Percentiles rank a stretch among this genome's conserved stretches.
Evolutionary conservation across 148 eudicot species (phyloP).

Genomic region (Limonium bicolor): DNA sequence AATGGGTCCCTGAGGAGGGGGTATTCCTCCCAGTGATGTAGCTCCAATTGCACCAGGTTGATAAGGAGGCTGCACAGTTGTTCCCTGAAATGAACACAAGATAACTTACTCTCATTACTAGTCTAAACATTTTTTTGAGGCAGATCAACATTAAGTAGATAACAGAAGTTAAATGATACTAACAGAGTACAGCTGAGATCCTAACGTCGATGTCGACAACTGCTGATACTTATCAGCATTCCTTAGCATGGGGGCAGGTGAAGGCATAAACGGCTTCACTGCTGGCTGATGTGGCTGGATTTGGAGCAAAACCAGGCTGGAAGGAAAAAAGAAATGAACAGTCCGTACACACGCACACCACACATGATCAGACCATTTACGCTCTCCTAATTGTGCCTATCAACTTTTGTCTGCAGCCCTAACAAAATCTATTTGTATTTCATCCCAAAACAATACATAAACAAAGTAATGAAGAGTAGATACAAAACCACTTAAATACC

Average conservation of each 20-base stretch:
- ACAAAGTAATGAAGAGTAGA: too few relatives aligned
- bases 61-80: slow-evolving; percentile 30
- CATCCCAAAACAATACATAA: too few relatives aligned
- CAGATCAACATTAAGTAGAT: background rate
- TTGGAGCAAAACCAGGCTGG: slow-evolving; percentile 46
- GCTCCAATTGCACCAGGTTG: slow-evolving; percentile 42
- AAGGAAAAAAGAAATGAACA: background rate
- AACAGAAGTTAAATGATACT: slow-evolving; percentile 5
- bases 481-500: slow-evolving; percentile 18
- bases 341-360: too few relatives aligned
- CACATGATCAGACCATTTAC: too few relatives aligned
- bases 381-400: too few relatives aligned
- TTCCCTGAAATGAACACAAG: slow-evolving; percentile 29
- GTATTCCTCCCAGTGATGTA: slow-evolving; percentile 35
- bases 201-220: slow-evolving; percentile 61
- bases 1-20: slow-evolving; percentile 34
- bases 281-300: slow-evolving; percentile 57
- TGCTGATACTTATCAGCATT: slow-evolving; percentile 79
- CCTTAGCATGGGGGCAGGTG: slow-evolving; percentile 47
- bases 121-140: too few relatives aligned
- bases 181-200: slow-evolving; percentile 69
- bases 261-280: slow-evolving; percentile 58
- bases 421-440: too few relatives aligned
- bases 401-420: too few relatives aligned
- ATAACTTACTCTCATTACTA: background rate